phyloP scores from a whole-genome alignment of 352 stramenopile genomes.

The Phytophthora quininea region DNA sequence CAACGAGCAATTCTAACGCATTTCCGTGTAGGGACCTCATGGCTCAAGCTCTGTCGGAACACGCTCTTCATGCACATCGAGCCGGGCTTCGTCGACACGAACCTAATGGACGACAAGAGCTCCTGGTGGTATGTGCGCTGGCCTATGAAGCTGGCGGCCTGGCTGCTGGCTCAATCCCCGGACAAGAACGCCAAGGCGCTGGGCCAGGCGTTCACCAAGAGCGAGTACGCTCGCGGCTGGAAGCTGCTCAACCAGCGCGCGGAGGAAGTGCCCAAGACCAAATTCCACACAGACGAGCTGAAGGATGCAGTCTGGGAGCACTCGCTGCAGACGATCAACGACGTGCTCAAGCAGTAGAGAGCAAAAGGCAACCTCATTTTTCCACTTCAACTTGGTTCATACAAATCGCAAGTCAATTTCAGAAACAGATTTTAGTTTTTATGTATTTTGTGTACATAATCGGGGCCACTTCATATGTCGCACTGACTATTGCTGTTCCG shows the following conservation, averaged over 20 bases:
- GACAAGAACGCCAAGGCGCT: slow-evolving; percentile 1
- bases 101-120: neutral
- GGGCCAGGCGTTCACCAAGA: neutral
- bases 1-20: too few relatives aligned
- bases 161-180: neutral
- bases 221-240: slow-evolving; percentile 6
- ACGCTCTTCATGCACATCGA: slow-evolving; percentile 19
- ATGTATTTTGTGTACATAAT: too few relatives aligned
- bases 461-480: neutral
- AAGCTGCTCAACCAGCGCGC: slow-evolving; percentile 8
- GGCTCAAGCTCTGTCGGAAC: slow-evolving; percentile 9
- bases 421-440: too few relatives aligned
- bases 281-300: slow-evolving; percentile 15
- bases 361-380: too few relatives aligned
- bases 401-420: too few relatives aligned
- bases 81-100: slow-evolving; percentile 11
- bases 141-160: neutral
- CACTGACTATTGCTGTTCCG: neutral
- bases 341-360: slow-evolving; percentile 7
- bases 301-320: slow-evolving; percentile 15
- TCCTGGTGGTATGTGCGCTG: neutral
- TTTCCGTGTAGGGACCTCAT: slow-evolving; percentile 5
- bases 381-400: too few relatives aligned
- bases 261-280: slow-evolving; percentile 9
- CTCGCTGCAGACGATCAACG: slow-evolving; percentile 8